Evolutionary conservation across 352 stramenopile genomes (phyloP), one percentile per base, ranked within the genome.

Genomic region (Phytophthora pistaciae): DNA sequence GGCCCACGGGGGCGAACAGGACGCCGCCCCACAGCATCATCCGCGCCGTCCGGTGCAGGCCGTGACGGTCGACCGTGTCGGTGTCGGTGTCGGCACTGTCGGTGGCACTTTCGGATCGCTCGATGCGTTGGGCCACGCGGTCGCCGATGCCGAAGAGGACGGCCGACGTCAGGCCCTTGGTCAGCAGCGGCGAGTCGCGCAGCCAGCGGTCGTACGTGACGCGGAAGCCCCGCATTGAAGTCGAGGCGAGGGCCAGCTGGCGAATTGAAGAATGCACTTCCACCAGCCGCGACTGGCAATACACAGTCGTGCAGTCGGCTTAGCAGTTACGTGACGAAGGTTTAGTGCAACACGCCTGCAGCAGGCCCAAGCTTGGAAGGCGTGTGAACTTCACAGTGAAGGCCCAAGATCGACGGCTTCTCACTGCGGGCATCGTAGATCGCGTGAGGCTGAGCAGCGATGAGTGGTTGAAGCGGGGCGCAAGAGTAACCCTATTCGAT

Each of bases 21-120:
- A 96, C 56, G 1, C 96, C 87, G 29, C 93, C 93, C 75, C 96
- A 98, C 48, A 96, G 76, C 64, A 96, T 90, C 84, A 96, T 84
- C 60, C 83, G 77, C 11, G 60, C 55, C n/a, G 79, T 89, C 10
- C 80, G 68, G 3, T 66, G 58, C n/a, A 77, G 53, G 36, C 70
- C 72, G 49, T 64, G 50, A 16, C 53, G 50, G 48, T 76, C 68
- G n/a, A 64, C 48, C 3, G 3, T 4, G 31, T 73, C 60, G 27
- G 6, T 29, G 18, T 66, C 56, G 5, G 11, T 20, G 13, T 49
- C 38, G 36, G 9, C 10, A 48, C 7, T 49, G 14, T 21, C 40
- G 40, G 33, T 4, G 21, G 62, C 20, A 14, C 16, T 65, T 40
- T 66, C 68, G 20, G 60, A 56, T 29, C 52, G 55, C 50, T 89